A percentile compares a stretch with the other conserved stretches of the same genome.
phyloP scores from a whole-genome alignment of 176 grass and related monocot genomes.

The Hsuehochloa calcarea region DNA sequence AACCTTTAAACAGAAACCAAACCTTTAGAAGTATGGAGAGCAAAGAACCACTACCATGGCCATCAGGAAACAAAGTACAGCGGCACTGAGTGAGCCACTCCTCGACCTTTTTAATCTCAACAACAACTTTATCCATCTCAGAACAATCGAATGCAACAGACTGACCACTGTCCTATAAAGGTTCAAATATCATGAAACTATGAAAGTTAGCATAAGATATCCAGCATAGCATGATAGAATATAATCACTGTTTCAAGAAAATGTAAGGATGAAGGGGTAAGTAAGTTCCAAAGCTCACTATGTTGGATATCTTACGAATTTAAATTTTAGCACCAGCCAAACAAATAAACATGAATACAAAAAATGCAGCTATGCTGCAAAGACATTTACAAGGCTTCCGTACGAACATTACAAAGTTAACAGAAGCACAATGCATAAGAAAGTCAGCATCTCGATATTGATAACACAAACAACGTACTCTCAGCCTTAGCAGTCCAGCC shows the following conservation, averaged over 20 bases:
- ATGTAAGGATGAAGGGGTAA: neutral
- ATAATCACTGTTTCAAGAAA: slow-evolving; percentile 6
- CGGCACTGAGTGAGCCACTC: slow-evolving; percentile 62
- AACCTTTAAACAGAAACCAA: slow-evolving; percentile 37
- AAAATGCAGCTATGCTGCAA: neutral
- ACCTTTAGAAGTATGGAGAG: slow-evolving; percentile 58
- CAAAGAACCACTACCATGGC: slow-evolving; percentile 40
- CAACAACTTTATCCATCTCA: slow-evolving; percentile 69
- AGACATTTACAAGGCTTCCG: neutral
- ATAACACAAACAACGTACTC: slow-evolving; percentile 44
- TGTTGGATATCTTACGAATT: neutral
- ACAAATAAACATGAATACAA: neutral
- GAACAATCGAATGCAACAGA: slow-evolving; percentile 65
- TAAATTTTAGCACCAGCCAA: slow-evolving; percentile 7
- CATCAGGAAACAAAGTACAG: slow-evolving; percentile 43
- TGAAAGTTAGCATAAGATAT: slow-evolving; percentile 12
- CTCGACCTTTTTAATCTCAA: slow-evolving; percentile 78
- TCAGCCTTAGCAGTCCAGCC: slow-evolving; percentile 62
- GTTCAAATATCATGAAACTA: neutral
- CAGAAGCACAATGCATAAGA: neutral
- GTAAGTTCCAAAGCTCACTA: neutral
- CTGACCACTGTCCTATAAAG: slow-evolving; percentile 56
- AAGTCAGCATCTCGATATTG: neutral
- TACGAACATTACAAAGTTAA: neutral
- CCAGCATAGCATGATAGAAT: neutral